Conservation (phyloP, 352 stramenopile genomes). For the Phytophthora pini region DNA sequence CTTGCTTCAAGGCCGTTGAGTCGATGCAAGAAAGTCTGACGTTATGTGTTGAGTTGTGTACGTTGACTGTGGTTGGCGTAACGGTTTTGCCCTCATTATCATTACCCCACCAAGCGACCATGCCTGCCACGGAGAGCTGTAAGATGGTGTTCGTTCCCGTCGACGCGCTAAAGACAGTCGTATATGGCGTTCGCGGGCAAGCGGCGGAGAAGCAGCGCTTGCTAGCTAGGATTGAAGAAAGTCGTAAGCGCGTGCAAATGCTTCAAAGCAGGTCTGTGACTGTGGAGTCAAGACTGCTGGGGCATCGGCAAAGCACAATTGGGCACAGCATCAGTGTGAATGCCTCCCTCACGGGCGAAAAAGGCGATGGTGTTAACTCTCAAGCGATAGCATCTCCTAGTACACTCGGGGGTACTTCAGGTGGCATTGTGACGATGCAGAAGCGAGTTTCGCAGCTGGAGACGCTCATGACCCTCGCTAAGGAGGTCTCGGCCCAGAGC, state of each 20-base stretch:
- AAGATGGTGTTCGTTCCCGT: constrained; percentile 52
- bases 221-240: constrained; percentile 43
- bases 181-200: constrained; percentile 46
- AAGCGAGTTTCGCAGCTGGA: constrained; percentile 66
- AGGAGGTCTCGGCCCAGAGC: constrained; percentile 65
- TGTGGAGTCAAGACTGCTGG: constrained; percentile 54
- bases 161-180: constrained; percentile 45
- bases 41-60: background rate
- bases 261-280: constrained; percentile 48
- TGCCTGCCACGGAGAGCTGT: constrained; percentile 8
- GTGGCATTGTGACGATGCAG: constrained; percentile 40
- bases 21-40: background rate
- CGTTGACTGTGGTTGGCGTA: background rate
- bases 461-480: constrained; percentile 59
- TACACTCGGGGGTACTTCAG: constrained; percentile 14
- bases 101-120: background rate
- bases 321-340: constrained; percentile 1
- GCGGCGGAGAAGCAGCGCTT: constrained; percentile 47
- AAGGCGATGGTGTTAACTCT: background rate
- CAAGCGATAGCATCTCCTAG: background rate
- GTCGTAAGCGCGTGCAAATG: constrained; percentile 39
- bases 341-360: constrained; percentile 9
- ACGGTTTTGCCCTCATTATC: background rate
- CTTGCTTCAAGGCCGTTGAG: too few species aligned
- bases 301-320: constrained; percentile 51